Conservation (phyloP, 164 flowering plant genomes). For the grape (Vitis vinifera) region DNA sequence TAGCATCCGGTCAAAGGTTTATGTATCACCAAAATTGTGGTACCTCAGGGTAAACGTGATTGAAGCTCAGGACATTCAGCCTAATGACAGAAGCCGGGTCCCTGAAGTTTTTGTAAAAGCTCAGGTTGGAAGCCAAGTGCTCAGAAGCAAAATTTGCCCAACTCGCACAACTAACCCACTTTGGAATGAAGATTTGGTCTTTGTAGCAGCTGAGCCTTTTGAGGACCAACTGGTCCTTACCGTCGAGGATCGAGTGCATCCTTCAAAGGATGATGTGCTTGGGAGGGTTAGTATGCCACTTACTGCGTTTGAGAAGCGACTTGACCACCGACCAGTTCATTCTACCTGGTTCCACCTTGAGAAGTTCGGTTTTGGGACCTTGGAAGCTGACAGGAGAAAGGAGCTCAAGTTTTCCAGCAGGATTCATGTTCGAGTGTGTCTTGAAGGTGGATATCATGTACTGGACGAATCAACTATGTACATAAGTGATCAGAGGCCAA, state of each 20-base stretch:
- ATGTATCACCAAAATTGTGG: constrained; percentile 53
- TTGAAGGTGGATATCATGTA: constrained; percentile 53
- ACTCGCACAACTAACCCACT: constrained; percentile 31
- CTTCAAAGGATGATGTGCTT: constrained; percentile 33
- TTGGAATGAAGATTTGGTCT: constrained; percentile 51
- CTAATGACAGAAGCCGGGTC: constrained; percentile 32
- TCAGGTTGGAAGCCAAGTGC: constrained; percentile 39
- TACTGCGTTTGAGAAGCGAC: constrained; percentile 28
- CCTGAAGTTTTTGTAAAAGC: constrained; percentile 40
- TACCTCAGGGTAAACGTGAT: constrained; percentile 43
- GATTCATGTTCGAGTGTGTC: constrained; percentile 43
- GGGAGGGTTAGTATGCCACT: constrained; percentile 37
- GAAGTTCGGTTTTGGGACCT: constrained; percentile 34
- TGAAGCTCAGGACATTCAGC: constrained; percentile 47
- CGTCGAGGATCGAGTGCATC: constrained; percentile 42
- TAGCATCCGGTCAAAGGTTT: constrained; percentile 44
- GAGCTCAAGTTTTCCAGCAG: constrained; percentile 43
- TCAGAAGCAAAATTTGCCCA: constrained; percentile 32
- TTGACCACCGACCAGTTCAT: constrained; percentile 38
- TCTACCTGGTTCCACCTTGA: constrained; percentile 48
- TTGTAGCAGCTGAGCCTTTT: constrained; percentile 49
- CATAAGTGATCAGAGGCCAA: constrained; percentile 46
- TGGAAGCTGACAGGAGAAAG: constrained; percentile 39
- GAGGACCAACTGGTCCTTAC: constrained; percentile 38
- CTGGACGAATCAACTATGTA: constrained; percentile 48